Base-by-base conservation (phyloP, 139 green algal genomes). In the Microglena sp. region DNA sequence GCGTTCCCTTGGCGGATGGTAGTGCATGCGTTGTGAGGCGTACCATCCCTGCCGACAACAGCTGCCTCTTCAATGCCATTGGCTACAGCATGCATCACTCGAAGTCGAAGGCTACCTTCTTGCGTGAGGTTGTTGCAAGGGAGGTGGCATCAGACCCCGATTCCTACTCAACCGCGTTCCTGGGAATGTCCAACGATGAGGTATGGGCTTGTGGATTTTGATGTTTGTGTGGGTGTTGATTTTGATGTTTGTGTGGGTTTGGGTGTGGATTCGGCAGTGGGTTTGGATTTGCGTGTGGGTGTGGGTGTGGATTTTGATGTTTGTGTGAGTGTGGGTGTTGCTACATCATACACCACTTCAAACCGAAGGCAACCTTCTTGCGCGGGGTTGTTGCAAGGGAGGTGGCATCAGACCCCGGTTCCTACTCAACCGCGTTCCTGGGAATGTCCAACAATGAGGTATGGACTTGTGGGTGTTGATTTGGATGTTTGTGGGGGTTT, bases 401-500 rank as follows among this genome's bases (percentile, higher is more conserved):
- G 64, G 79, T 85, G 29, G 65, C 74, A 2, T 70, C 69, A 18
- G 79, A 85, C 63, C 59, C 53, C 2, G 59, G 50, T 2, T 54
- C 44, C 22, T 85, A 82, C 72, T 74, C n/a, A 35, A 60, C 68
- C 2, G 79, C 68, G 1, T 86, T 86, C 57, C 67, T 86, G 26
- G 77, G 69, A 34, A 83, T 83, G 77, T 64, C 30, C 32, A 83
- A 83, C 33, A n/a, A n/a, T n/a, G n/a, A n/a, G n/a, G n/a, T n/a
- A n/a, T n/a, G n/a, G n/a, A n/a, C n/a, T n/a, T n/a, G n/a, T n/a
- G n/a, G n/a, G n/a, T n/a, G n/a, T n/a, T n/a, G n/a, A n/a, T n/a
- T n/a, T n/a, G n/a, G n/a, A n/a, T n/a, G n/a, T n/a, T n/a, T n/a
- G n/a, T n/a, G n/a, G n/a, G n/a, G n/a, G n/a, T n/a, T n/a, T n/a